Evolutionary conservation across 176 grass and related monocot genomes (phyloP), one percentile per base, ranked within the genome.

Genomic region (Oryza meridionalis): DNA sequence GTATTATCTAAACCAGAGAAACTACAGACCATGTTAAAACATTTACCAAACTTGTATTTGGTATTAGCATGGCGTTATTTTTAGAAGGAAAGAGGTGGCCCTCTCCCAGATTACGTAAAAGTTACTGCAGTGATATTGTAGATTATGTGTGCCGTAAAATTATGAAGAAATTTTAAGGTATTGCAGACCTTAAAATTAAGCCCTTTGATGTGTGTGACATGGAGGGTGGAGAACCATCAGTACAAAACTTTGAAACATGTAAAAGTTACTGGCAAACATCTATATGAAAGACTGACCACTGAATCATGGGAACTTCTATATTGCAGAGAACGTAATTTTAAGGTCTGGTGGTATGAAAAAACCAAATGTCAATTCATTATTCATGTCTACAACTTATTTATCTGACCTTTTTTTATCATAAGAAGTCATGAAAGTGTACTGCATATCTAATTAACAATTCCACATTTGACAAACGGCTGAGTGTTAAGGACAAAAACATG

Each of bases 1-100:
- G 43, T 33, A 35, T 43, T 67, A 11, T 64, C 76, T 85, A 68
- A 43, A 77, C 19, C 1, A 61, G 25, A 21, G 24, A 43, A 27
- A 25, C 15, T 31, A 27, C 70, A 15, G 21, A 47, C 24, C 16
- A 89, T 49, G 19, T 81, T 32, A 32, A 84, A 73, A 32, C n/a
- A 61, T 10, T 75, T 19, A 88, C 78, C 27, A 73, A 65, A 69
- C 2, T 44, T 46, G 35, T 17, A 47, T 33, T 80, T 79, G 44
- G 45, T 80, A 86, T 72, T 62, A 44, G 14, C 61, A 65, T 5
- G 38, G 53, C n/a, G 24, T 42, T 42, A 0, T 43, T 43, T 43
- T 43, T 43, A 43, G 42, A 43, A 43, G 42, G 42, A 11, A 43
- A 43, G 40, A 42, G 42, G 42, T 43, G 9, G 42, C 42, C 9